Evolutionary conservation across 2,329 filamentous ascomycete genomes (phyloP), one percentile per base, ranked within the genome.

Genomic region (Calcarisporium arbuscula): DNA sequence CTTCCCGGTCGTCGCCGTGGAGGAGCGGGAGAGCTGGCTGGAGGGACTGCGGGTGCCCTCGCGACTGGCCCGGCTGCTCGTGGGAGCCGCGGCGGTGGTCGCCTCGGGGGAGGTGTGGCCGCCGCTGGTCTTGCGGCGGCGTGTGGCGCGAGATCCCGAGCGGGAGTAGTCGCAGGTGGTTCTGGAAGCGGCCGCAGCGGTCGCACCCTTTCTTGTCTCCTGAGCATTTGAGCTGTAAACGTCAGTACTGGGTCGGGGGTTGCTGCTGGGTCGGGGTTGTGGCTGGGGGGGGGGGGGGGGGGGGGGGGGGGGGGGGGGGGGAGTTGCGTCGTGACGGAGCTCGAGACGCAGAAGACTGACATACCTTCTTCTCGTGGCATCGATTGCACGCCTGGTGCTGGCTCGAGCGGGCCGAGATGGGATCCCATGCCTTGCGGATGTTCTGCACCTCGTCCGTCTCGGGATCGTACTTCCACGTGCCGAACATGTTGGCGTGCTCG

Each of bases 321-420:
- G 10, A n/a, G 4, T 18, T 34, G 15, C 12, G 8, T 25, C 23
- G 8, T 12, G 16, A 20, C 14, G n/a, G 17, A 12, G 8, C 22
- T 21, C 6, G 15, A 3, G 10, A 23, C 19, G 9, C 9, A 21
- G 12, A 14, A 4, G 15, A n/a, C 10, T 16, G 17, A 19, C 43
- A 8, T 44, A 61, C 59, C 51, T 62, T 62, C 36, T 62, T 62
- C 43, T 58, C 54, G 30, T 62, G 57, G 32, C 60, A 62, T 19
- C 57, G 48, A 30, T 59, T 53, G 44, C 60, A 62, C 3, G 59
- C 60, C 39, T 61, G 57, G 40, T 62, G 60, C 32, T 52, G 52
- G 40, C 54, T 62, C 8, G 58, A 60, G 27, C 58, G 53, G 19
- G 58, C 57, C 18, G 57, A 57, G 41, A 58, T 46, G 32, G 57